Percentiles rank a stretch among this genome's conserved stretches.
phyloP scores from a whole-genome alignment of 1,284 basidiomycete genomes.

The Prillingera fragicola region DNA sequence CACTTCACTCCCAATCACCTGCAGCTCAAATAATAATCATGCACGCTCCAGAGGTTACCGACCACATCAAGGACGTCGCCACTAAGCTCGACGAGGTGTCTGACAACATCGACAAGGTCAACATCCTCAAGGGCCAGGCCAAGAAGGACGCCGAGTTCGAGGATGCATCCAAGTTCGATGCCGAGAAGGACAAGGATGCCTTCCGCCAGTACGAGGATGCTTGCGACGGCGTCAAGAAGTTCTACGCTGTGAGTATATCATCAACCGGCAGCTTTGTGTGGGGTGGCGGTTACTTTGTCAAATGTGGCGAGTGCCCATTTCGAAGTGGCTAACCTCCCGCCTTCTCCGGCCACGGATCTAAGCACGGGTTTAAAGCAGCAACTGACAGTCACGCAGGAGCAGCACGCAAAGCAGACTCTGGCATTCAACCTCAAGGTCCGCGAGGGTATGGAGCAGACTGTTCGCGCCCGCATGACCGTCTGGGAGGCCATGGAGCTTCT shows the following conservation, averaged over 20 bases:
- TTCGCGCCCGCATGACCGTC: conserved; percentile 50
- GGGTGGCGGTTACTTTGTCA: neutral
- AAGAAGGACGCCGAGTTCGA: conserved; percentile 51
- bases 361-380: too few relatives aligned
- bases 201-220: conserved; percentile 55
- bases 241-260: conserved; percentile 54
- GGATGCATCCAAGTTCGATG: conserved; percentile 61
- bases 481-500: conserved; percentile 91
- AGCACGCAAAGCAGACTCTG: conserved; percentile 84
- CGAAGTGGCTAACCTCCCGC: too few relatives aligned
- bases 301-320: too few relatives aligned
- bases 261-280: neutral
- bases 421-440: conserved; percentile 72
- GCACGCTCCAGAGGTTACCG: conserved; percentile 40
- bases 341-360: too few relatives aligned
- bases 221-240: conserved; percentile 77
- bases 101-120: conserved; percentile 65
- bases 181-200: conserved; percentile 65
- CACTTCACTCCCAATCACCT: neutral
- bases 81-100: conserved; percentile 60
- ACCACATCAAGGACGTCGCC: conserved; percentile 29
- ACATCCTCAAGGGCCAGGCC: conserved; percentile 38
- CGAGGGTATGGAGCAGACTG: conserved; percentile 27
- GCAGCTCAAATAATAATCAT: conserved; percentile 7
- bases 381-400: conserved; percentile 54